Evolutionary conservation across 352 stramenopile genomes (phyloP).

Genomic region (Phytophthora europaea): DNA sequence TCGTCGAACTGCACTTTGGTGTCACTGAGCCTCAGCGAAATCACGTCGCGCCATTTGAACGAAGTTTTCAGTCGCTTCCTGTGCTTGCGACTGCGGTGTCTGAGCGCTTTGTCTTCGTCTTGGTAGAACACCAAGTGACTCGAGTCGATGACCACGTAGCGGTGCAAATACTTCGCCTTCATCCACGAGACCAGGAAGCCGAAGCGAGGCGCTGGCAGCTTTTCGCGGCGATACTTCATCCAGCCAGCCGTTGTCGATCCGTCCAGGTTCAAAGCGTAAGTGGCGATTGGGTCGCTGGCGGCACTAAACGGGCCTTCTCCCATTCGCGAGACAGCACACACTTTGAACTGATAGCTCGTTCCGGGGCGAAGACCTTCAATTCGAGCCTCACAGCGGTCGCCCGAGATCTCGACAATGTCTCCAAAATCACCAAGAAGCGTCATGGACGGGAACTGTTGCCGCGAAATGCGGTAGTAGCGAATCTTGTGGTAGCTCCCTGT

Average conservation of each 20-base stretch:
- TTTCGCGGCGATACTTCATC: conserved; percentile 88
- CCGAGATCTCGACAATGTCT: conserved; percentile 83
- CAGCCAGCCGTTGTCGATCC: conserved; percentile 81
- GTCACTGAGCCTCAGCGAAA: conserved; percentile 69
- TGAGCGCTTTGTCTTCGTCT: conserved; percentile 81
- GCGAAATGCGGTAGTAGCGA: conserved; percentile 83
- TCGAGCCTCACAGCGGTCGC: conserved; percentile 56
- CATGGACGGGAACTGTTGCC: conserved; percentile 83
- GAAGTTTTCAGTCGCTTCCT: conserved; percentile 84
- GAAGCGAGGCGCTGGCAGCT: conserved; percentile 58
- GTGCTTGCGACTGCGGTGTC: conserved; percentile 80
- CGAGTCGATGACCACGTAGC: conserved; percentile 84
- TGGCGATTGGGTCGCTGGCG: conserved; percentile 75
- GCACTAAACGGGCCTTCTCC: conserved; percentile 86
- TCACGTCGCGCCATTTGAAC: conserved; percentile 78
- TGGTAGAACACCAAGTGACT: conserved; percentile 85
- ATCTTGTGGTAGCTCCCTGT: conserved; percentile 80
- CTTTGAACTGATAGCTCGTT: conserved; percentile 89
- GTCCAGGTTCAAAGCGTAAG: conserved; percentile 79
- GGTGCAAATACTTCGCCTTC: conserved; percentile 82
- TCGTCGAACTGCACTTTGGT: conserved; percentile 86
- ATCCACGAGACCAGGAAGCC: conserved; percentile 70
- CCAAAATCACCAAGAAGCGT: conserved; percentile 86
- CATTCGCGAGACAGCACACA: conserved; percentile 87
- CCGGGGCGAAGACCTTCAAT: conserved; percentile 85